Percentiles rank a stretch among this genome's conserved stretches.
phyloP scores from a whole-genome alignment of 2,329 filamentous ascomycete species.

The Colletotrichum sublineola region DNA sequence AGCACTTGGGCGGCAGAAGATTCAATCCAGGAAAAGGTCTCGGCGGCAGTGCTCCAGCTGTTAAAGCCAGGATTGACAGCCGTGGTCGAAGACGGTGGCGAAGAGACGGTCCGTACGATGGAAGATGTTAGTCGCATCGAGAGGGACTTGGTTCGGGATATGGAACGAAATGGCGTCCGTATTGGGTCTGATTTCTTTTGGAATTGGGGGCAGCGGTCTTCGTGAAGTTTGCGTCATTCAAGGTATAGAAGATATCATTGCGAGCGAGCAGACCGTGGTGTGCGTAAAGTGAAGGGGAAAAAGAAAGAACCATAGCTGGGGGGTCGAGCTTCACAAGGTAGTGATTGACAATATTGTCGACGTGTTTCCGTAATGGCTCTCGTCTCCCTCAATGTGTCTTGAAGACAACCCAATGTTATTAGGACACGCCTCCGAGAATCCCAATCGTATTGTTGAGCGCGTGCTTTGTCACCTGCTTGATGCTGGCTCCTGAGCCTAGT shows the following conservation, averaged over 20 bases:
- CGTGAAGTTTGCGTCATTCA: background rate
- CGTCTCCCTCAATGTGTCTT: background rate
- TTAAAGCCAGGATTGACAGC: slow-evolving; percentile 18
- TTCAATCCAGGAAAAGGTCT: background rate
- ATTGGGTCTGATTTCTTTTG: slow-evolving; percentile 26
- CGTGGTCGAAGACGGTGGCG: slow-evolving; percentile 24
- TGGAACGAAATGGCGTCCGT: slow-evolving; percentile 18
- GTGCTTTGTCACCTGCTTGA: background rate
- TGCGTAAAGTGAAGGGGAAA: background rate
- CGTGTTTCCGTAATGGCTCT: background rate
- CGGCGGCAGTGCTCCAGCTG: background rate
- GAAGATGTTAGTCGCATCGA: slow-evolving; percentile 26
- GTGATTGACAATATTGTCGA: background rate
- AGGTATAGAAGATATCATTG: background rate
- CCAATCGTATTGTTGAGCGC: background rate
- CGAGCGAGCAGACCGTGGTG: background rate
- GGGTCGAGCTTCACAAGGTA: background rate
- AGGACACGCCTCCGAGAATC: background rate
- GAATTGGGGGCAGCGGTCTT: slow-evolving; percentile 22
- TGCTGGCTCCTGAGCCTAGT: background rate
- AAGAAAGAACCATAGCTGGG: background rate
- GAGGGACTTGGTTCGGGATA: slow-evolving; percentile 9
- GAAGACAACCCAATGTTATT: background rate
- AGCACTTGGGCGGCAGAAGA: slow-evolving; percentile 36
- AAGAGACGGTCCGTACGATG: slow-evolving; percentile 28